These are phyloP conservation scores for Clitocybe nebularis DNA, from an alignment of 1,284 basidiomycete genomes.

Conservation along the genomic window DNA sequence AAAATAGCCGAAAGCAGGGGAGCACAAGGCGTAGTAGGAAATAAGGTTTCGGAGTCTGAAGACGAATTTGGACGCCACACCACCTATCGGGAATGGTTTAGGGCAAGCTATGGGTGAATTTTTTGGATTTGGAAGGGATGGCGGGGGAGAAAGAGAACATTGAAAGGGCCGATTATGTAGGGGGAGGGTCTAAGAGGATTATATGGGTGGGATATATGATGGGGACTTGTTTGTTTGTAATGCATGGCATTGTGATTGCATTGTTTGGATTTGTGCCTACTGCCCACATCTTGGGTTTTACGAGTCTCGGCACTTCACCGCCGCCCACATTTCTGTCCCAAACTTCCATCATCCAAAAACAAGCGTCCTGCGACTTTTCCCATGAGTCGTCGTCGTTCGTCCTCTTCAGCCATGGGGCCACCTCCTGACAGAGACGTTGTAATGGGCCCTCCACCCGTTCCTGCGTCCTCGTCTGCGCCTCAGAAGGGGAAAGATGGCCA, in stretches of 20 bases:
- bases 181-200: background rate
- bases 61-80: conserved; percentile 17
- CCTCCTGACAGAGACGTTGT: conserved; percentile 34
- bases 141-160: background rate
- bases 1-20: conserved; percentile 1
- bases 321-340: conserved; percentile 22
- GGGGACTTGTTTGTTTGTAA: conserved; percentile 27
- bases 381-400: conserved; percentile 23
- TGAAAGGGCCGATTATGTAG: background rate
- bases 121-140: background rate
- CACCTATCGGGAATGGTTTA: conserved; percentile 1
- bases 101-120: too few relatives aligned
- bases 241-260: conserved; percentile 32
- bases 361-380: conserved; percentile 7
- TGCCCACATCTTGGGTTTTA: conserved; percentile 25
- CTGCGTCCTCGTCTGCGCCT: conserved; percentile 26
- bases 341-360: conserved; percentile 20
- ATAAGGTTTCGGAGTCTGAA: conserved; percentile 27
- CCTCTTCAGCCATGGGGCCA: conserved; percentile 18
- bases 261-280: conserved; percentile 32
- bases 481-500: conserved; percentile 33
- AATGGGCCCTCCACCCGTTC: conserved; percentile 45
- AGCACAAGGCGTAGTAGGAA: conserved; percentile 6
- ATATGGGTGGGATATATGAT: conserved; percentile 1
- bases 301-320: conserved; percentile 22